Percentiles rank a stretch among this genome's conserved stretches.
These are phyloP conservation scores for Teratosphaeria destructans DNA, from an alignment of 2,329 filamentous ascomycete genomes.

Conservation along the genomic window DNA sequence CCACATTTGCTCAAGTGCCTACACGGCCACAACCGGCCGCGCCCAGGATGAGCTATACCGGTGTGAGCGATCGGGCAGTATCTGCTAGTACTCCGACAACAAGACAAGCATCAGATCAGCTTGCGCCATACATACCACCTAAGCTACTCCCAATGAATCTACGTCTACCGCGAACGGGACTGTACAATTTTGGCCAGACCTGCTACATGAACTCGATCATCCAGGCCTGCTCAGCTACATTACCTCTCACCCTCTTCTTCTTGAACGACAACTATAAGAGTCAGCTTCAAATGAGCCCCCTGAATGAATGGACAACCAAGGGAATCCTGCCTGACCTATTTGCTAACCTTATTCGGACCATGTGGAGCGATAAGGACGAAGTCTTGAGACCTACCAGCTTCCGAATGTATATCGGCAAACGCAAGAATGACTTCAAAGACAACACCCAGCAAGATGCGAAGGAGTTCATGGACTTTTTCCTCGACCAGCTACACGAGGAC, in stretches of 20 bases:
- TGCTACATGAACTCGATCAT: constrained; percentile 92
- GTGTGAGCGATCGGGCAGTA: constrained; percentile 52
- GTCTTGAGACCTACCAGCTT: constrained; percentile 38
- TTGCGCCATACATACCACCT: constrained; percentile 36
- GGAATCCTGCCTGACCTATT: constrained; percentile 53
- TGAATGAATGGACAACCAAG: constrained; percentile 50
- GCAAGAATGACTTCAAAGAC: constrained; percentile 50
- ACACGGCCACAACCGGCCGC: constrained; percentile 49
- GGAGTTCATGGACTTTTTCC: constrained; percentile 71
- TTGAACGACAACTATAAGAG: constrained; percentile 50
- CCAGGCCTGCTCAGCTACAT: constrained; percentile 69
- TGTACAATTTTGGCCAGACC: constrained; percentile 70
- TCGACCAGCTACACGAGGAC: constrained; percentile 76
- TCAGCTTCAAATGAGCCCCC: constrained; percentile 44
- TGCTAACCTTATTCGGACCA: constrained; percentile 48
- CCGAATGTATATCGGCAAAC: constrained; percentile 51
- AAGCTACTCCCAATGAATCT: constrained; percentile 33
- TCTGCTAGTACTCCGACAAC: constrained; percentile 24
- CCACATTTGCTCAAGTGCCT: constrained; percentile 39
- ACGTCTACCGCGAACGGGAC: constrained; percentile 55
- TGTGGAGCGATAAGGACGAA: constrained; percentile 50
- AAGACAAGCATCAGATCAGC: constrained; percentile 25
- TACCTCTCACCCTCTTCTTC: constrained; percentile 52
- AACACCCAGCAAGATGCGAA: constrained; percentile 68
- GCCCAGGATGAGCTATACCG: constrained; percentile 63